Evolutionary conservation across 2,329 filamentous ascomycete genomes (phyloP).

Genomic region (Pyricularia pennisetigena): DNA sequence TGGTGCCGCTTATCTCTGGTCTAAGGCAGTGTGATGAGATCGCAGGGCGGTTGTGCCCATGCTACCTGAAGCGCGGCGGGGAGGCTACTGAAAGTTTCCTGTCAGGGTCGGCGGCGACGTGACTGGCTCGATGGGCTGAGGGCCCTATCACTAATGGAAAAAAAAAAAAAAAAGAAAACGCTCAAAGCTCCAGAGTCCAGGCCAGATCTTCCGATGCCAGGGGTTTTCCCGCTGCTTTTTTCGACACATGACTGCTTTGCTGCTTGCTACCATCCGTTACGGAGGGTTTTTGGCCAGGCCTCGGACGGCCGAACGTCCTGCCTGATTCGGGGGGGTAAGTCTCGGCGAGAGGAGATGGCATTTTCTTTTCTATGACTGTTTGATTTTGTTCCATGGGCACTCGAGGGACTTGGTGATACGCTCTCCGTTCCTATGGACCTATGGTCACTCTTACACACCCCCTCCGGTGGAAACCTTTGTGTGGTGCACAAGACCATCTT

Average conservation of each 20-base stretch:
- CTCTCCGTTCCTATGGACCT: too few relatives aligned
- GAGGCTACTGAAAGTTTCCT: not conserved
- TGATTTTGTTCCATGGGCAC: not conserved
- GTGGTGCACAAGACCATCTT: too few relatives aligned
- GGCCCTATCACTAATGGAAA: not conserved
- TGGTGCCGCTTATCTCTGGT: not conserved
- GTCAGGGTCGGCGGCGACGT: not conserved
- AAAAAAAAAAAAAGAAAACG: not conserved
- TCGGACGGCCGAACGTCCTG: not conserved
- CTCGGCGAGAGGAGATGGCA: not conserved
- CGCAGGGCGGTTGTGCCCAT: not conserved
- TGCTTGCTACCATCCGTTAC: not conserved
- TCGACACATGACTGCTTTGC: not conserved
- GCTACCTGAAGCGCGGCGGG: not conserved
- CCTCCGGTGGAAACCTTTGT: too few relatives aligned
- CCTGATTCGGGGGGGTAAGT: not conserved
- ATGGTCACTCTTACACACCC: too few relatives aligned
- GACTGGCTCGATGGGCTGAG: not conserved
- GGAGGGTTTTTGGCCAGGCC: not conserved
- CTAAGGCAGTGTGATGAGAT: conserved; percentile 1
- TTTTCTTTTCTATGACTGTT: not conserved
- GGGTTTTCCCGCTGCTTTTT: not conserved
- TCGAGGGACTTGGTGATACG: not conserved
- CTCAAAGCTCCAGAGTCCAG: not conserved
- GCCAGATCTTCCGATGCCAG: not conserved